Conservation (phyloP, 208 protist species). For the Leishmania arabica region DNA sequence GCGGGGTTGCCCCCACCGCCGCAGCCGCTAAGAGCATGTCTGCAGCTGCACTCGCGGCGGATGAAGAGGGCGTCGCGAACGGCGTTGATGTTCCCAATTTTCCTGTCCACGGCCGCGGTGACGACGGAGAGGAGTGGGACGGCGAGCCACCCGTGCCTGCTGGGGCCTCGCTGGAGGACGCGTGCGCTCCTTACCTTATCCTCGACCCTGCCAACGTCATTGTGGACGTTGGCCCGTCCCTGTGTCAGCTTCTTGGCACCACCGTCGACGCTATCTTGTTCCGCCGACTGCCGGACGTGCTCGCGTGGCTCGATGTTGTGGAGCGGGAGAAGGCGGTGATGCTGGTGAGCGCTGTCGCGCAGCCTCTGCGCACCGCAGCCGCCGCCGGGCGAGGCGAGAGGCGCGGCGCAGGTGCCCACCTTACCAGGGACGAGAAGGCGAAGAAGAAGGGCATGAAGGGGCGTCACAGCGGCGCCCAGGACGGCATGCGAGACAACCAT, state of each 20-base stretch:
- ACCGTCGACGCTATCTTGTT: slow-evolving; percentile 31
- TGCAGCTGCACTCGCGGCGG: not conserved
- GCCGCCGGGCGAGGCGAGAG: not conserved
- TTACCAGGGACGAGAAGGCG: not conserved
- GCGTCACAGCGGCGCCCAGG: not conserved
- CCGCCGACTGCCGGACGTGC: slow-evolving; percentile 38
- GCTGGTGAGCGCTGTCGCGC: slow-evolving; percentile 5
- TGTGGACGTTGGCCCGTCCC: slow-evolving; percentile 46
- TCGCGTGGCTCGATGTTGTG: slow-evolving; percentile 55
- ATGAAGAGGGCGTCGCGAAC: not conserved
- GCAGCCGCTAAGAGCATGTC: not conserved
- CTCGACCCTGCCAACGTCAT: slow-evolving; percentile 44
- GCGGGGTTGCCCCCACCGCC: not conserved
- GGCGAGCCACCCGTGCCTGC: not conserved
- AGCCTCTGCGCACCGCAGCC: not conserved
- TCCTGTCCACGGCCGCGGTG: not conserved
- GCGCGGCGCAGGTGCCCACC: not conserved
- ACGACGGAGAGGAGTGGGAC: not conserved
- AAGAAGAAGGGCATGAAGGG: not conserved
- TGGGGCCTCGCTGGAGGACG: slow-evolving; percentile 28
- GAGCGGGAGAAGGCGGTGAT: slow-evolving; percentile 16
- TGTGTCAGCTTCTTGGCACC: slow-evolving; percentile 53
- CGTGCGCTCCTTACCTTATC: slow-evolving; percentile 45
- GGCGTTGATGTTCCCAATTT: not conserved
- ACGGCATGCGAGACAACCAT: not conserved